Evolutionary conservation across 495 filamentous ascomycete species (phyloP), one percentile per base, ranked within the genome.

Genomic region (Paragyromitra xinjiangensis): DNA sequence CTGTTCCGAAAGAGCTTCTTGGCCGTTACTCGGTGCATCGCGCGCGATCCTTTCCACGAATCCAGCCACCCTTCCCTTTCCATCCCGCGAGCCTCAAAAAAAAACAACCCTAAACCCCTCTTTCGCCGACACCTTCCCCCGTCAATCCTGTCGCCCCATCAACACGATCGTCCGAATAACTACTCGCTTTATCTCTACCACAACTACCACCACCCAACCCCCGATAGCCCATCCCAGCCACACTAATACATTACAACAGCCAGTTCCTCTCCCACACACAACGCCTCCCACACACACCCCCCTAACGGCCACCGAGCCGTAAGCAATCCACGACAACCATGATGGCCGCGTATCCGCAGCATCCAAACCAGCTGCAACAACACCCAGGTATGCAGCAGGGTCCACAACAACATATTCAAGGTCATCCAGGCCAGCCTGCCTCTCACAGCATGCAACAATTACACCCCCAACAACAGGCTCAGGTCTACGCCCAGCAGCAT

Each of bases 401-500:
- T 19, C 81, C 81, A 3, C 81, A 82, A 61, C 80, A 81, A 50
- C 80, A 82, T 65, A 80, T 82, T 61, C 81, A 82, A 45, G 81
- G 81, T 8, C 81, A 82, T 44, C 81, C 81, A 65, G 81, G 81
- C 14, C 81, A 82, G 44, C 74, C 81, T 6, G 68, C 69, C 64
- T 78, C 78, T 9, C 69, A 80, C 58, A 67, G 58, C 5, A 82
- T 82, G 72, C 81, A 77, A 16, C 81, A 82, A 64, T 69, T 77
- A 77, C 81, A 82, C 34, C 80, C 80, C 0, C 81, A 82, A 6
- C 75, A 78, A 22, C 80, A 82, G 65, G 80, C 80, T 7, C 73
- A 69, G 8, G 77, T 59, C 44, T 72, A 72, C 19, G 69, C 67
- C 19, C 78, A 82, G 19, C 80, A 81, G 58, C 81, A 82, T 40